A percentile compares a stretch with the other conserved stretches of the same genome.
These are phyloP conservation scores for Phytophthora europaea DNA, from an alignment of 352 stramenopile species.

Conservation along the genomic window DNA sequence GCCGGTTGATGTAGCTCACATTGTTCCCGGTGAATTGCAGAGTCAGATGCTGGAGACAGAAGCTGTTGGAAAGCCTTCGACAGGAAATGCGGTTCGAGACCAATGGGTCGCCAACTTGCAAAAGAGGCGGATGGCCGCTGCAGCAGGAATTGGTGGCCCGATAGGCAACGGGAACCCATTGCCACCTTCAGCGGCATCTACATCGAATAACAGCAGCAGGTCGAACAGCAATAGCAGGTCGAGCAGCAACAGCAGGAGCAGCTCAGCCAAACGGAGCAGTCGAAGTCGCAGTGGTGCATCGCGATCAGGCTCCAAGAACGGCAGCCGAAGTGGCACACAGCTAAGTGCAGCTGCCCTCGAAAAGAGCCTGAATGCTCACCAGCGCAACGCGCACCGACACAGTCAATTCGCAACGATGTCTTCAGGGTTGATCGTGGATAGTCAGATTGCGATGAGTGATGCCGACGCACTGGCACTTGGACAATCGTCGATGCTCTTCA, in stretches of 20 bases:
- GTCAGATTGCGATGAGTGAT: constrained; percentile 41
- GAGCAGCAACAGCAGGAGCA: constrained; percentile 32
- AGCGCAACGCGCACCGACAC: constrained; percentile 40
- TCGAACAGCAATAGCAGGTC: constrained; percentile 23
- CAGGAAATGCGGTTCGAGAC: constrained; percentile 77
- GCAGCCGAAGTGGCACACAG: constrained; percentile 15
- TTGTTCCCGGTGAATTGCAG: constrained; percentile 13
- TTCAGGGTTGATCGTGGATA: constrained; percentile 40
- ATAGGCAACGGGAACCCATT: constrained; percentile 43
- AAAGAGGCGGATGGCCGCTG: constrained; percentile 71
- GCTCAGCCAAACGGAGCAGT: constrained; percentile 33
- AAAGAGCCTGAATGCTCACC: constrained; percentile 47
- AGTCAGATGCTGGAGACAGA: constrained; percentile 44
- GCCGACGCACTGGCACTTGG: constrained; percentile 28
- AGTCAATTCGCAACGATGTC: constrained; percentile 44
- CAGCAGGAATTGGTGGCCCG: constrained; percentile 26
- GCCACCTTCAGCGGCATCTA: constrained; percentile 4
- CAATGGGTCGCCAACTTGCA: constrained; percentile 90
- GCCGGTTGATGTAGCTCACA: constrained; percentile 17
- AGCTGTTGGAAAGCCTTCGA: constrained; percentile 4
- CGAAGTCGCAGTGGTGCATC: constrained; percentile 34
- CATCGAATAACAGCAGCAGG: not conserved
- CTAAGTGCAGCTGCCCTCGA: constrained; percentile 35
- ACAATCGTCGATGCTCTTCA: constrained; percentile 63
- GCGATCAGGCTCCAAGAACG: constrained; percentile 23